Base-by-base conservation (phyloP, 148 eudicot species). In the Mesembryanthemum crystallinum region DNA sequence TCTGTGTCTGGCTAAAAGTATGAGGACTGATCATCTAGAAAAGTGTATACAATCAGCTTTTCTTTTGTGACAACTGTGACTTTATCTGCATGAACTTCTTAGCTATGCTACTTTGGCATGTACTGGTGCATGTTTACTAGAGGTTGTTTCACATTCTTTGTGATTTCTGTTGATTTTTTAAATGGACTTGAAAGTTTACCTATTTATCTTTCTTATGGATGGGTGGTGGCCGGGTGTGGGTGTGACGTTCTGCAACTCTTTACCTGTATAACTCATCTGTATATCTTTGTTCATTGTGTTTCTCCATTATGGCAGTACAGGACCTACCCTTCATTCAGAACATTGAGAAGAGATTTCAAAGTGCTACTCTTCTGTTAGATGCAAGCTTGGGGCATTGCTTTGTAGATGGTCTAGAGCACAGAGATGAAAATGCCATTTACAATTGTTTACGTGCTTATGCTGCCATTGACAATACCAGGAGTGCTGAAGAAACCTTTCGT, bases 401-500 rank as follows among this genome's bases (percentile, higher is more conserved):
- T 84, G 89, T 87, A 62, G 98, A 92, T 86, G 98, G 96, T 76
- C 82, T 95, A 67, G 89, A 87, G 83, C 94, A 95, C 82, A 85
- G 81, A 71, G 99, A 95, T 86, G 93, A 79, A 67, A 92, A 84
- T 87, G 96, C 88, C 43, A 88, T 95, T 75, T 95, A 92, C 83
- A 95, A 95, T 76, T 95, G 99, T 70, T 78, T 95, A 72, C 97
- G 99, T 80, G 99, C 99, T 77, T 95, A 92, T 89, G 98, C 99
- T 68, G 94, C 99, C 61, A 89, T 92, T 71, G 99, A 95, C 77
- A 91, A 89, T 78, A 91, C 98, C 71, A 80, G 76, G 39, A 91
- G 78, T 84, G 97, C 97, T 13, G 99, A 95, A 87, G 99, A 92
- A 76, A 92, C 88, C 63, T 95, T 91, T 71, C 92, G 97, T 39